Conservation (phyloP, 2,329 filamentous ascomycete genomes). For the Claviceps digitariae region DNA sequence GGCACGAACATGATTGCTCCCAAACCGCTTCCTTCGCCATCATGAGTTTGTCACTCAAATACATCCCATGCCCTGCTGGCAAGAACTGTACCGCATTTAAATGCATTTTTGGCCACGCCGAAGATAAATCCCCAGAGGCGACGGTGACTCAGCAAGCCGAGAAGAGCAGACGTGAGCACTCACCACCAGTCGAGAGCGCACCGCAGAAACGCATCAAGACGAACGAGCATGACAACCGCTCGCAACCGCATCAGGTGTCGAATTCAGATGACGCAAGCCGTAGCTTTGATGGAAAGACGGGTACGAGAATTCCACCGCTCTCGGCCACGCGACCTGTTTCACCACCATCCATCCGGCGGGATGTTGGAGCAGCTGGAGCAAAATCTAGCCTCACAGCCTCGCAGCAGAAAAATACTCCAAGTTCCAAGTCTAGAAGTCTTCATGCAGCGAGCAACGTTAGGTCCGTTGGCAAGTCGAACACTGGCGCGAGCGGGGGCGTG, state of each 20-base stretch:
- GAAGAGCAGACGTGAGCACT: neutral
- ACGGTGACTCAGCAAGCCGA: constrained; percentile 1
- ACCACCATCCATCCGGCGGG: constrained; percentile 16
- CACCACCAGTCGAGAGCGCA: constrained; percentile 13
- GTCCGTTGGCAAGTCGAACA: neutral
- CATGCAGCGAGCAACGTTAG: neutral
- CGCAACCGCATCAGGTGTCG: neutral
- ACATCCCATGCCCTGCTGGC: constrained; percentile 36
- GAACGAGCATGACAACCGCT: constrained; percentile 6
- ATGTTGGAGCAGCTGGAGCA: constrained; percentile 7
- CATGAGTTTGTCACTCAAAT: constrained; percentile 31
- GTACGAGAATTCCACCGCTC: neutral
- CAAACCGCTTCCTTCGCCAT: neutral
- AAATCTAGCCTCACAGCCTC: neutral
- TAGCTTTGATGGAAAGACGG: neutral
- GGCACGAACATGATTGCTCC: neutral
- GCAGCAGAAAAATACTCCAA: neutral
- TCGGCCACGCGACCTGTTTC: constrained; percentile 19
- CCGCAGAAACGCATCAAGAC: constrained; percentile 19
- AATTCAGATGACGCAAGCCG: neutral
- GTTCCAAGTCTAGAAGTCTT: neutral
- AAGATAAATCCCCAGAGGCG: constrained; percentile 14
- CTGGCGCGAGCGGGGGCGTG: neutral
- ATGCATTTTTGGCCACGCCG: constrained; percentile 35
- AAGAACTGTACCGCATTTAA: constrained; percentile 33